Base-by-base conservation (phyloP, 805 yeast species). In the Zygosaccharomyces lentus region DNA sequence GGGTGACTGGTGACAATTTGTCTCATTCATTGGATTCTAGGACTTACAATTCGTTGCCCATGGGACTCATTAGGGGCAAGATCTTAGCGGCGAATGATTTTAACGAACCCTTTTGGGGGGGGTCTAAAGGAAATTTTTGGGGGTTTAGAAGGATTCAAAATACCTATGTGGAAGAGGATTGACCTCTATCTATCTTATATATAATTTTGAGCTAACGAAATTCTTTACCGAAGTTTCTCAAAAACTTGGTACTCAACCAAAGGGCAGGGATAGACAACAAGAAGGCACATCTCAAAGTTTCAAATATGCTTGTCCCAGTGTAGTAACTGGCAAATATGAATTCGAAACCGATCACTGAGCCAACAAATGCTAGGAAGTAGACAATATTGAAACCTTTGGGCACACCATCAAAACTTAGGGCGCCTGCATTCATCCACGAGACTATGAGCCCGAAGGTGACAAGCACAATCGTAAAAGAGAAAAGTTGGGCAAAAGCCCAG, bases 1-100 rank as follows among this genome's bases (percentile, higher is more conserved):
- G 98, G 98, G 83, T 90, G 2, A 88, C 97, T 0, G 99, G 99
- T 1, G 99, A 93, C 60, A 93, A 93, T 60, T 66, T 91, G 47
- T 76, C 87, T 23, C 88, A 83, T 54, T 87, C 96, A 16, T 69
- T 90, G 39, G 99, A 93, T 58, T 87, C 96, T 4, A 72, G 99
- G 54, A 79, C 87, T 0, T 93, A 93, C 61, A 86, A 90, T 31
- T 87, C 83, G n/a, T 69, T 93, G 29, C 98, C 99, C 1, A 72
- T 88, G 81, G 98, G 82, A 0, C 68, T 93, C 32, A 81, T 93
- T 2, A 81, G 82, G 55, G 99, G 98, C 1, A 90, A 87, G 59
- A 81, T 93, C 10, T 75, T 84, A 4, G 91, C 87, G 6, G 91
- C 84, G 6, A 71, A 76, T 58, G 75, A 76, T 55, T 77, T 75